These are phyloP conservation scores for Suillus occidentalis DNA, from an alignment of 768 basidiomycete genomes.

Conservation along the genomic window DNA sequence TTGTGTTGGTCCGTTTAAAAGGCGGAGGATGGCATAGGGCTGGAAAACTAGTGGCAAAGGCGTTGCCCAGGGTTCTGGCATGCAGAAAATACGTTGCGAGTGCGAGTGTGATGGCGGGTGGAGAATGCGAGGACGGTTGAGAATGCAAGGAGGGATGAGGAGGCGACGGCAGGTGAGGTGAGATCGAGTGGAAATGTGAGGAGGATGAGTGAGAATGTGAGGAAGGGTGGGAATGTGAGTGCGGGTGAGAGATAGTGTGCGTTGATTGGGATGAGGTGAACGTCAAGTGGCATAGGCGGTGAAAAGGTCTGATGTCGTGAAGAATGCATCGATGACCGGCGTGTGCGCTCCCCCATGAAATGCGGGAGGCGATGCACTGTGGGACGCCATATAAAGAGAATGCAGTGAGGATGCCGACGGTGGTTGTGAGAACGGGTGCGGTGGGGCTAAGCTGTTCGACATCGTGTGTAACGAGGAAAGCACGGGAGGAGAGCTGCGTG, in stretches of 20 bases:
- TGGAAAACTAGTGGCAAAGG: slow-evolving; percentile 3
- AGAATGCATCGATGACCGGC: slow-evolving; percentile 14
- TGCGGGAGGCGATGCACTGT: neutral
- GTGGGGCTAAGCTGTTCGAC: slow-evolving; percentile 2
- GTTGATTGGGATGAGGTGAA: slow-evolving; percentile 3
- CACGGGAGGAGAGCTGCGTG: neutral
- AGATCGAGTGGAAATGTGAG: neutral
- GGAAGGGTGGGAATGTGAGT: slow-evolving; percentile 1
- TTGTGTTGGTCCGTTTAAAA: slow-evolving; percentile 13
- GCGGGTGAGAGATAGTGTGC: neutral
- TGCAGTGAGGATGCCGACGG: neutral
- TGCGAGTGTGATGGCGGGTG: slow-evolving; percentile 5
- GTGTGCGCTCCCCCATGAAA: slow-evolving; percentile 6
- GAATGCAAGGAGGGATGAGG: neutral
- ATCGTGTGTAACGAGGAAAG: neutral
- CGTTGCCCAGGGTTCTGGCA: slow-evolving; percentile 29
- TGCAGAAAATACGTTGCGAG: slow-evolving; percentile 15
- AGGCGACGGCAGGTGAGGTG: neutral
- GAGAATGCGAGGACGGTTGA: neutral
- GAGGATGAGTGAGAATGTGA: neutral
- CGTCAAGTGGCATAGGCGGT: neutral
- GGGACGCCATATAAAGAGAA: neutral
- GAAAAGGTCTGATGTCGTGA: slow-evolving; percentile 1
- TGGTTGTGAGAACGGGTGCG: neutral
- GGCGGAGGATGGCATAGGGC: slow-evolving; percentile 3